These are phyloP conservation scores for Gossypium trilobum DNA, from an alignment of 441 rosid genomes.

Conservation along the genomic window DNA sequence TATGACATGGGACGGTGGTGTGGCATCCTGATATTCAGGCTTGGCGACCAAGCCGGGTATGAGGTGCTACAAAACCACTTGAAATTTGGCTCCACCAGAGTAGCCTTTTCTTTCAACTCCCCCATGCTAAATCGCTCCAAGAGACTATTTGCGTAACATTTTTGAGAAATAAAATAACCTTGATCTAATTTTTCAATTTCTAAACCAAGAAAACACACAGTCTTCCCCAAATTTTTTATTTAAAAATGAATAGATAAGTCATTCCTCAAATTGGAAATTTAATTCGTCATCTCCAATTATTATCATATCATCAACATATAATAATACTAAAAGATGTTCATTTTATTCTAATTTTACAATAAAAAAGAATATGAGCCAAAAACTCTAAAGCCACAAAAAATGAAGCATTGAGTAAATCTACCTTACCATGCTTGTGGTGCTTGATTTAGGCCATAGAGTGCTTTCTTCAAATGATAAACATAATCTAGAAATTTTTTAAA, in stretches of 20 bases:
- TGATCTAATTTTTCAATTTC: background rate
- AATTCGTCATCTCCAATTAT: background rate
- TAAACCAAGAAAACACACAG: background rate
- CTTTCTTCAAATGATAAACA: no score
- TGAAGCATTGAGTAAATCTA: no score
- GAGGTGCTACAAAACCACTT: background rate
- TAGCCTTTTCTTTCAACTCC: background rate
- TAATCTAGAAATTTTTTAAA: no score
- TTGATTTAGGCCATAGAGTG: no score
- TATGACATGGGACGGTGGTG: no score
- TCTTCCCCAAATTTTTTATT: background rate
- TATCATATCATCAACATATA: background rate
- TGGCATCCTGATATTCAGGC: no score
- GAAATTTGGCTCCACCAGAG: background rate
- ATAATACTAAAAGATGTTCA: background rate
- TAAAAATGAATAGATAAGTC: background rate
- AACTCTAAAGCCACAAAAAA: background rate
- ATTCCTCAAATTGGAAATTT: background rate
- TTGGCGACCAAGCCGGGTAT: no score
- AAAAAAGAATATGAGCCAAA: background rate
- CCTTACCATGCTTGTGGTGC: no score
- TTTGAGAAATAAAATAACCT: background rate
- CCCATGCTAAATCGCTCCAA: background rate
- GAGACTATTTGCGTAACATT: background rate
- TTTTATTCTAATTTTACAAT: background rate